Base-by-base conservation (phyloP, 2,329 filamentous ascomycete species). In the Pyricularia pennisetigena region DNA sequence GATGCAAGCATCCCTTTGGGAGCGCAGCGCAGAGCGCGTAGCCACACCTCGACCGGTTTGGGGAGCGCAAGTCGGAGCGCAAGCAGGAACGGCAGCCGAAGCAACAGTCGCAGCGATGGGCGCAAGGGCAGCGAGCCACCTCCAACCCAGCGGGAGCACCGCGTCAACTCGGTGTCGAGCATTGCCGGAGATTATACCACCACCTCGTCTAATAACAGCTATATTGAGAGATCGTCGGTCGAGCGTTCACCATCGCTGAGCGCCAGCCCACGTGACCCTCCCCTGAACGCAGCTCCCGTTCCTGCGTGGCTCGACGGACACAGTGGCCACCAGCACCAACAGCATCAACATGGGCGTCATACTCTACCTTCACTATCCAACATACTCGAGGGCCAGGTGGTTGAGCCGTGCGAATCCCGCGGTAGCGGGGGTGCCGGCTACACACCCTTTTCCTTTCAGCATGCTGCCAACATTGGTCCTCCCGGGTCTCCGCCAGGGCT, bases 21-120 rank as follows among this genome's bases (percentile, higher is more conserved):
- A 73, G 23, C 75, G 81, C 63, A 67, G 6, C 68, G 69, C 4
- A 68, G 70, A 16, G 32, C 67, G 6, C 29, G 59, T 4, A 54
- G 32, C 14, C 65, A 69, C 20, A 65, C 57, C n/a, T 41, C 64
- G 24, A 63, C 57, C 26, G 74, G 73, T 64, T 71, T 72, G 29
- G 72, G 74, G 20, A 79, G 80, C 1, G 79, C 78, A 68, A 81
- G 79, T 70, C 80, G 79, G 49, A 80, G 79, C 66, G 78, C 76
- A 29, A 75, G 75, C 61, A 74, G 72, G 16, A 79, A 77, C 61
- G 77, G 78, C 65, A 49, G 41, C 41, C 41, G 41, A 49, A 81
- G 79, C n/a, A 77, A 77, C 4, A 85, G 82, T 66, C 79, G 81
- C 24, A 82, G 80, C 30, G 83, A 85, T 49, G 82, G 81, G 69